A percentile compares a stretch with the other conserved stretches of the same genome.
Evolutionary conservation across 129 eudicot species (phyloP).

Genomic region (Dittrichia graveolens): DNA sequence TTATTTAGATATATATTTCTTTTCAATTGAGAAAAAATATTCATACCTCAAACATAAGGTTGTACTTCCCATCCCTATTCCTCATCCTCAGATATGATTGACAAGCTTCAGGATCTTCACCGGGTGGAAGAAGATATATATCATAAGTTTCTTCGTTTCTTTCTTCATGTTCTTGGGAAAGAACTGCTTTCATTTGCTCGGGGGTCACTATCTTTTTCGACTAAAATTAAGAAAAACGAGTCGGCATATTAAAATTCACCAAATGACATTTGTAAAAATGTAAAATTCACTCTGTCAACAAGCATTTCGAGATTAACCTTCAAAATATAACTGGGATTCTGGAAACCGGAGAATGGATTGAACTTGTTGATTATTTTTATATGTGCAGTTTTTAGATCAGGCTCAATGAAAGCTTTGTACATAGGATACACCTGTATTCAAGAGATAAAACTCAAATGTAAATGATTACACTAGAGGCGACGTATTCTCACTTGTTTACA

Average conservation of each 20-base stretch:
- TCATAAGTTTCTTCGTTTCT: constrained; percentile 87
- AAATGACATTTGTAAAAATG: background rate
- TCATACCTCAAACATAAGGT: constrained; percentile 92
- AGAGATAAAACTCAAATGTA: constrained; percentile 13
- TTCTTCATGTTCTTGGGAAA: constrained; percentile 65
- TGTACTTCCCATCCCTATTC: constrained; percentile 95
- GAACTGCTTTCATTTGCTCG: constrained; percentile 73
- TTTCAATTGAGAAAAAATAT: background rate
- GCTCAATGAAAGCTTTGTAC: constrained; percentile 98
- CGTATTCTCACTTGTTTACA: background rate
- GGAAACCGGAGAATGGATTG: constrained; percentile 93
- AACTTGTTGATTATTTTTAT: constrained; percentile 88
- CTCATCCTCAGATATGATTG: constrained; percentile 96
- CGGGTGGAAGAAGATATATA: constrained; percentile 96
- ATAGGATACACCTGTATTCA: constrained; percentile 86
- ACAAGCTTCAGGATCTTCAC: constrained; percentile 98
- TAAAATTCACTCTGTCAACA: background rate
- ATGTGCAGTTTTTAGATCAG: constrained; percentile 92
- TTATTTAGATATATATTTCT: background rate
- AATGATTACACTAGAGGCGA: background rate
- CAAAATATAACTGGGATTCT: constrained; percentile 88
- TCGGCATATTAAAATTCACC: constrained; percentile 2
- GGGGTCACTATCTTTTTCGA: constrained; percentile 66
- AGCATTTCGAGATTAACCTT: constrained; percentile 50
- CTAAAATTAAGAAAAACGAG: constrained; percentile 40